phyloP scores from a whole-genome alignment of 805 yeast species.

The Peterozyma xylosa region DNA sequence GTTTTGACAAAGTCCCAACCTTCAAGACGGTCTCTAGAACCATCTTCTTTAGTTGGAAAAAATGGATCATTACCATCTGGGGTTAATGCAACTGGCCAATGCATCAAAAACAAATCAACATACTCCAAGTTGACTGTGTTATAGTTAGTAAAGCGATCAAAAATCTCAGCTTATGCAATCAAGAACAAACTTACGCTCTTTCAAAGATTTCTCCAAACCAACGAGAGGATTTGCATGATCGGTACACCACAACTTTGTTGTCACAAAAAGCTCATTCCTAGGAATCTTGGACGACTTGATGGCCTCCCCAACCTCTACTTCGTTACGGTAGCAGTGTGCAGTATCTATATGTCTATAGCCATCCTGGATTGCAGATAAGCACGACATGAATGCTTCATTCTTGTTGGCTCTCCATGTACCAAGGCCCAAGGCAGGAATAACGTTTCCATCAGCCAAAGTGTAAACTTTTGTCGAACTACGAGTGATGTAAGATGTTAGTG shows the following conservation, averaged over 20 bases:
- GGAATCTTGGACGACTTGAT: slow-evolving; percentile 32
- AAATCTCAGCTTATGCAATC: slow-evolving; percentile 12
- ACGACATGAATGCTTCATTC: slow-evolving; percentile 40
- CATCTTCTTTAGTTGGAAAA: slow-evolving; percentile 9
- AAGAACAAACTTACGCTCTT: slow-evolving; percentile 31
- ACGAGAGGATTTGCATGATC: slow-evolving; percentile 30
- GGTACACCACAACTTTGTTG: slow-evolving; percentile 56
- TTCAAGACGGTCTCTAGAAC: slow-evolving; percentile 24
- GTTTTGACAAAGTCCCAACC: slow-evolving; percentile 42
- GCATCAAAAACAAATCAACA: slow-evolving; percentile 59
- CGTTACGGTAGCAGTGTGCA: slow-evolving; percentile 65
- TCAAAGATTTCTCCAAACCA: slow-evolving; percentile 44
- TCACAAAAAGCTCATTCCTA: slow-evolving; percentile 48
- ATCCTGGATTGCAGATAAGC: slow-evolving; percentile 50
- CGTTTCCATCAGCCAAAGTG: slow-evolving; percentile 34
- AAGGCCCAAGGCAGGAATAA: slow-evolving; percentile 60
- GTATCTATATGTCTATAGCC: slow-evolving; percentile 75
- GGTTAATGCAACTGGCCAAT: slow-evolving; percentile 46
- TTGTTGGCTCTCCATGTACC: slow-evolving; percentile 66
- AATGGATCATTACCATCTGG: slow-evolving; percentile 4
- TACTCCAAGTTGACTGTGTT: slow-evolving; percentile 42
- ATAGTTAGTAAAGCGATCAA: too few relatives aligned
- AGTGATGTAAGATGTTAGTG: too few relatives aligned
- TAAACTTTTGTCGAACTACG: background rate
- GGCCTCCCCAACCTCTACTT: slow-evolving; percentile 60